Evolutionary conservation across 805 yeast genomes (phyloP).

Genomic region (Lipomyces spencermartinsiae): DNA sequence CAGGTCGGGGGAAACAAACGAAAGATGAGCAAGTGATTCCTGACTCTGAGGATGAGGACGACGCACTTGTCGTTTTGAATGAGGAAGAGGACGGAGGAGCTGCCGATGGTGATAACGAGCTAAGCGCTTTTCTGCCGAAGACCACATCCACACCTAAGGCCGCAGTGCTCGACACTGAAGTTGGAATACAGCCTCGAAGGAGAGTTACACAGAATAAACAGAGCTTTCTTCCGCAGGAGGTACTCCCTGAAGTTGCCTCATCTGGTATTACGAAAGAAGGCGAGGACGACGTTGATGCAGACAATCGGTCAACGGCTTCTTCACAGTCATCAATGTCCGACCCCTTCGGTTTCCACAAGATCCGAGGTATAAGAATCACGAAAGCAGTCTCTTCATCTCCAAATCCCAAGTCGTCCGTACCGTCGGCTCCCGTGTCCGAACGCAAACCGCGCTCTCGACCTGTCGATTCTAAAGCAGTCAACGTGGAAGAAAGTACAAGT

Average conservation of each 20-base stretch:
- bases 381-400: conserved; percentile 7
- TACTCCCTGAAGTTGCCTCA: neutral
- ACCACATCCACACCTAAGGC: conserved; percentile 6
- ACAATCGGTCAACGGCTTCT: conserved; percentile 8
- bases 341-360: conserved; percentile 32
- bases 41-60: conserved; percentile 13
- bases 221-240: neutral
- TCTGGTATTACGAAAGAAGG: conserved; percentile 3
- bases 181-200: neutral
- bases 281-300: conserved; percentile 12
- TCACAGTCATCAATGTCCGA: conserved; percentile 29
- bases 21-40: neutral
- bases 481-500: neutral
- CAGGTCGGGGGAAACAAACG: conserved; percentile 12
- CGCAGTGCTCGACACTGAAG: conserved; percentile 3
- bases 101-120: conserved; percentile 5
- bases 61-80: neutral
- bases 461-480: neutral
- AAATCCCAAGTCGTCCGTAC: neutral
- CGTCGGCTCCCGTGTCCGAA: neutral
- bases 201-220: neutral
- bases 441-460: neutral
- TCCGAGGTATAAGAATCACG: conserved; percentile 21
- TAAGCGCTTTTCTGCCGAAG: conserved; percentile 2
- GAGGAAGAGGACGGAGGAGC: neutral